Evolutionary conservation across 1,139 yeast genomes (phyloP), one percentile per base, ranked within the genome.

Genomic region (Nakaseomyces delphensis): DNA sequence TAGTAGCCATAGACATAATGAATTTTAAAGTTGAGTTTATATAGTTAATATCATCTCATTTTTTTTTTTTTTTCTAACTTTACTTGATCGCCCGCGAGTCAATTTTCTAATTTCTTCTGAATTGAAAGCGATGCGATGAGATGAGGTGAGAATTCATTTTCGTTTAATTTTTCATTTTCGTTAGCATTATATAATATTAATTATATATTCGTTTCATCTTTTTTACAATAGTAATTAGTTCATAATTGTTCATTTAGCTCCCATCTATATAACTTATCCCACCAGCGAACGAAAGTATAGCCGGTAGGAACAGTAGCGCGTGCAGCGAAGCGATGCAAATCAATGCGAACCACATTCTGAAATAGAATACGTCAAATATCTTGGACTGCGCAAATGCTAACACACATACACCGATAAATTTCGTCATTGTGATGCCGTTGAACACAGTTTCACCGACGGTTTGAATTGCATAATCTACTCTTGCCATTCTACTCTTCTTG

Each of bases 281-380:
- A 5, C 95, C 95, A 51, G 72, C 68, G 42, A 71, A 66, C 35
- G 87, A 73, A 38, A 89, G 67, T 21, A 82, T 59, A 3, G 85
- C 76, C 0, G 98, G 98, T 41, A 89, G 67, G 45, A 89, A 75
- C 33, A 83, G 71, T 43, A 91, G 70, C 1, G 94, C 76, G 58
- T 89, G 96, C 0, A 81, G 51, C 0, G 89, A 79, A 1, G 95
- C 95, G 42, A 84, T 69, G 2, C 81, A 51, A 8, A 91, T 82
- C 49, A 91, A 69, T 1, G 86, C 69, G n/a, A 84, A 67, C 97
- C 97, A 91, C 96, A 91, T 87, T 47, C 96, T 66, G 70, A 91
- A 91, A 59, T 91, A 91, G 61, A 85, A 91, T 1, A 91, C 76
- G 50, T 87, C 94, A 60, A 89, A 91, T 28, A 91, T 89, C 62